Conservation (phyloP, 495 filamentous ascomycete species). For the Penicillium crystallinum region DNA sequence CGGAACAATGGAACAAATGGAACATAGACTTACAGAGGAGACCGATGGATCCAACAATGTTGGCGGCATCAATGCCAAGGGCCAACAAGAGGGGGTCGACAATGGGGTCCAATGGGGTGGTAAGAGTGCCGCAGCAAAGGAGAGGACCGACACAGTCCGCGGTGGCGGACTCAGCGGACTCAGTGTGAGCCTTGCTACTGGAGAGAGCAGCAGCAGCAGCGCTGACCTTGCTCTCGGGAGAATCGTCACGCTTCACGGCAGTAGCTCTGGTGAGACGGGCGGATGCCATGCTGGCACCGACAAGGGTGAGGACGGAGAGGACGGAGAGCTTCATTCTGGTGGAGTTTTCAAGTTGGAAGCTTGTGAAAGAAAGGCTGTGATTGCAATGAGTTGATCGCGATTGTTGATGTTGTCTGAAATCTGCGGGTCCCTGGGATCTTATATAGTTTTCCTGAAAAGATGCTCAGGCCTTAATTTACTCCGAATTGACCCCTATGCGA, state of each 20-base stretch:
- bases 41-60: constrained; percentile 54
- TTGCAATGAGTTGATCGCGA: not conserved
- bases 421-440: constrained; percentile 9
- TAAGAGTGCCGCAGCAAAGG: constrained; percentile 31
- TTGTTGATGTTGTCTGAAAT: constrained; percentile 1
- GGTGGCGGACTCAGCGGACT: constrained; percentile 7
- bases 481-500: not conserved
- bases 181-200: constrained; percentile 9
- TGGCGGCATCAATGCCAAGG: constrained; percentile 74
- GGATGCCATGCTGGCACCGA: constrained; percentile 18
- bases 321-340: constrained; percentile 31
- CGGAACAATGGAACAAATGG: not conserved
- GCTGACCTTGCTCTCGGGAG: constrained; percentile 11
- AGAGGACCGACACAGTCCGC: constrained; percentile 24
- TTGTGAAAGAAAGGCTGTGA: not conserved
- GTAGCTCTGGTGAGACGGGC: constrained; percentile 7
- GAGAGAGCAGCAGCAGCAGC: constrained; percentile 9
- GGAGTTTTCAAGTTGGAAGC: not conserved
- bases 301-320: constrained; percentile 22
- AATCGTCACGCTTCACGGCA: constrained; percentile 6
- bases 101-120: constrained; percentile 30
- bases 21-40: constrained; percentile 33
- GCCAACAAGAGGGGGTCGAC: constrained; percentile 77
- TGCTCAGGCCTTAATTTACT: not conserved
- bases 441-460: constrained; percentile 5